Evolutionary conservation across 1,284 basidiomycete genomes (phyloP).

Genomic region (Austroboletus novae-zelandiae): DNA sequence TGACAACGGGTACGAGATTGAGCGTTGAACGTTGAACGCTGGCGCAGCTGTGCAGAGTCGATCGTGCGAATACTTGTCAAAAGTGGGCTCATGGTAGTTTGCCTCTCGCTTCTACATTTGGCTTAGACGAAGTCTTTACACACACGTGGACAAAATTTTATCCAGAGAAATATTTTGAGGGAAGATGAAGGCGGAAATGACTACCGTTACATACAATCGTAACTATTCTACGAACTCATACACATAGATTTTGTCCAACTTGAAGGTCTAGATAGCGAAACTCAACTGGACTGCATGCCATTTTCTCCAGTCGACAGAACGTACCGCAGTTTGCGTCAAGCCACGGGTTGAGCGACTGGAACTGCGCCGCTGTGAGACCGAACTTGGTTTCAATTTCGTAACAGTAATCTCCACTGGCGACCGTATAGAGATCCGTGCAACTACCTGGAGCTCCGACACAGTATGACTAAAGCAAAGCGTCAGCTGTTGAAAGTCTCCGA

Average conservation of each 20-base stretch:
- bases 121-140: too few relatives aligned
- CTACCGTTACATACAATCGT: too few relatives aligned
- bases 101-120: too few relatives aligned
- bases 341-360: not conserved
- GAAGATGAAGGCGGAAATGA: too few relatives aligned
- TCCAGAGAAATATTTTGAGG: too few relatives aligned
- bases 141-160: too few relatives aligned
- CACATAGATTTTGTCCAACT: slow-evolving; percentile 2
- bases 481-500: not conserved
- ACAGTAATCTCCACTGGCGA: not conserved
- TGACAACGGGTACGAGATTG: too few relatives aligned
- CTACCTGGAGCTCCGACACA: not conserved
- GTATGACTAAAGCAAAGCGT: not conserved
- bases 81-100: too few relatives aligned
- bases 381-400: not conserved
- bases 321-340: not conserved
- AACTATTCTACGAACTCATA: not conserved
- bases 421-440: slow-evolving; percentile 1
- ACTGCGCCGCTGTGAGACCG: not conserved
- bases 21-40: too few relatives aligned
- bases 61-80: too few relatives aligned
- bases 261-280: not conserved
- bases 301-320: not conserved
- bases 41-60: too few relatives aligned
- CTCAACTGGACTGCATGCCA: too few relatives aligned